Conservation (phyloP, 371 early-diverging fungal species). For the Rhizopus delemar region DNA sequence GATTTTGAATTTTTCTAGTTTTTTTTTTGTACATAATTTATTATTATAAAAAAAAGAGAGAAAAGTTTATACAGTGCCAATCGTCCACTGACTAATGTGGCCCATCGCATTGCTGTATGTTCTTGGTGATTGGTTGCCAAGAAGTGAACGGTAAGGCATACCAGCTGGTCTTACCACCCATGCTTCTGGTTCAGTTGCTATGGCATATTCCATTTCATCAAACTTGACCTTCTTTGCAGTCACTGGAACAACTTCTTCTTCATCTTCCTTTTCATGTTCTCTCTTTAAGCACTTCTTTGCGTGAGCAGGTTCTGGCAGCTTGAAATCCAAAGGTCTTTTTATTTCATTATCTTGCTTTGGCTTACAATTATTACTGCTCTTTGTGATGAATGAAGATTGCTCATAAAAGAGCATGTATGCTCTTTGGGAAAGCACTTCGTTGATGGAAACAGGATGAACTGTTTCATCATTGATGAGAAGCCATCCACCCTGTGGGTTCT, state of each 20-base stretch:
- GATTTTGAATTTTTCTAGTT: too few relatives aligned
- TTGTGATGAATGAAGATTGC: not conserved
- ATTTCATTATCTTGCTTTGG: not conserved
- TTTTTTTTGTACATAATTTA: too few relatives aligned
- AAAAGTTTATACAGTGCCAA: not conserved
- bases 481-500: constrained; percentile 73
- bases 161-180: constrained; percentile 27
- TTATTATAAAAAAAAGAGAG: not conserved
- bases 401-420: constrained; percentile 88
- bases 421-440: constrained; percentile 67
- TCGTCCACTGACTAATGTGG: constrained; percentile 26
- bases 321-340: not conserved
- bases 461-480: constrained; percentile 79
- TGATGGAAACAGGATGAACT: constrained; percentile 61
- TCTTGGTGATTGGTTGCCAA: constrained; percentile 38
- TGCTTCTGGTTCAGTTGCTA: constrained; percentile 14
- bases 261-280: not conserved
- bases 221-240: not conserved
- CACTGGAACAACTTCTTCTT: not conserved
- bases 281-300: constrained; percentile 9
- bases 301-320: not conserved
- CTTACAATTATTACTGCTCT: not conserved
- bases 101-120: constrained; percentile 34
- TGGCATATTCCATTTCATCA: not conserved
- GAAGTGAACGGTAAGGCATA: constrained; percentile 29